These are phyloP conservation scores for Vickermania ingenoplastis DNA, from an alignment of 208 protist genomes.

Conservation along the genomic window DNA sequence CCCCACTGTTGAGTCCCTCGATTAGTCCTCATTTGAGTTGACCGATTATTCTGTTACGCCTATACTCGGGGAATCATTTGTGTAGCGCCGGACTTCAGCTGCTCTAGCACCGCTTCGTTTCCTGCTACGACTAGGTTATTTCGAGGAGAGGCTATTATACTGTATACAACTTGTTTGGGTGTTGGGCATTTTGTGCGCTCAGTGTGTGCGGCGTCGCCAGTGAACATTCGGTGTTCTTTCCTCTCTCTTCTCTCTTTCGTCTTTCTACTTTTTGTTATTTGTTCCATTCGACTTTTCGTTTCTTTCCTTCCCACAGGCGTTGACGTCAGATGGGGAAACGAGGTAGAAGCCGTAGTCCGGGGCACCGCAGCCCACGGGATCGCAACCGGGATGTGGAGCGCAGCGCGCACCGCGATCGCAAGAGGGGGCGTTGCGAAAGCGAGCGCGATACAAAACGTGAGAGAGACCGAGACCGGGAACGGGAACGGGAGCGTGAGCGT, in stretches of 20 bases:
- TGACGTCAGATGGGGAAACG: background rate
- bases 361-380: constrained; percentile 2
- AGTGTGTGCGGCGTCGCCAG: too few species aligned
- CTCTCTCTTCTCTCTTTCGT: constrained; percentile 1
- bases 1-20: too few species aligned
- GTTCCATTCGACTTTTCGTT: constrained; percentile 6
- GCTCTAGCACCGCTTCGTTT: too few species aligned
- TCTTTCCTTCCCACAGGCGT: constrained; percentile 6
- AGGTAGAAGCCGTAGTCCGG: background rate
- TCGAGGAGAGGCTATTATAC: too few species aligned
- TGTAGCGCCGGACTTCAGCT: too few species aligned
- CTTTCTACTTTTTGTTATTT: constrained; percentile 4
- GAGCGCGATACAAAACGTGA: background rate
- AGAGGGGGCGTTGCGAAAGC: constrained; percentile 1
- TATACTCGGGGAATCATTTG: too few species aligned
- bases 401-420: constrained; percentile 1
- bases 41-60: too few species aligned
- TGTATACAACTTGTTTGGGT: too few species aligned
- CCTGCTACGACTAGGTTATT: too few species aligned
- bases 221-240: constrained; percentile 1
- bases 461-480: constrained; percentile 10
- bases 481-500: background rate
- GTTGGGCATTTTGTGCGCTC: too few species aligned
- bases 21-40: too few species aligned
- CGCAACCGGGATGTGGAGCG: constrained; percentile 2